Evolutionary conservation across 1,284 basidiomycete genomes (phyloP).

Genomic region (Gymnopus androsaceus): DNA sequence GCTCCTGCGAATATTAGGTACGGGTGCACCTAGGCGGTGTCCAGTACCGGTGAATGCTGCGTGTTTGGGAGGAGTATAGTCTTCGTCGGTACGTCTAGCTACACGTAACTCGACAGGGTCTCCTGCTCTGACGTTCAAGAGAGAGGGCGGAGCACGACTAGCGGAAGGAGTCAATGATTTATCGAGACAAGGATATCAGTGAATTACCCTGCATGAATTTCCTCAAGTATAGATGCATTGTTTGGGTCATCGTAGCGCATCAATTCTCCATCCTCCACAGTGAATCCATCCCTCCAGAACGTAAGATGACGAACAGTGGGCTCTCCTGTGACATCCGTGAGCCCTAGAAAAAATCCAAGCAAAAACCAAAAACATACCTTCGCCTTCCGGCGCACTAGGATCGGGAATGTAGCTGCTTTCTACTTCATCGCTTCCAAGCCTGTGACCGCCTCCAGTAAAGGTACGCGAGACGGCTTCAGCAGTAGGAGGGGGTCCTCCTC

Average conservation of each 20-base stretch:
- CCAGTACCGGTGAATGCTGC: constrained; percentile 76
- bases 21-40: constrained; percentile 76
- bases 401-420: constrained; percentile 76
- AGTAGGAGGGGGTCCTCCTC: constrained; percentile 45
- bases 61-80: constrained; percentile 61
- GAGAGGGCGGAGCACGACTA: constrained; percentile 76
- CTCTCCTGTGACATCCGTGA: constrained; percentile 42
- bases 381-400: constrained; percentile 42
- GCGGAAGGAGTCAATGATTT: constrained; percentile 7
- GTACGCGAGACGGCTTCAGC: constrained; percentile 27
- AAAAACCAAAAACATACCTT: constrained; percentile 25
- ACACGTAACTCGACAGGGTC: constrained; percentile 90
- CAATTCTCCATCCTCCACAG: constrained; percentile 87
- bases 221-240: constrained; percentile 71
- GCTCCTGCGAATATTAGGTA: constrained; percentile 29
- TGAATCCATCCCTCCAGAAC: constrained; percentile 95
- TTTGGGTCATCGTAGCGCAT: constrained; percentile 84
- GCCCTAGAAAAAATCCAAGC: background rate
- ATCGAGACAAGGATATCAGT: background rate
- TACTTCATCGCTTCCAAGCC: constrained; percentile 84
- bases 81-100: constrained; percentile 71
- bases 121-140: constrained; percentile 77
- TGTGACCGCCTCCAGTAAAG: constrained; percentile 79
- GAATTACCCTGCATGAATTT: constrained; percentile 78
- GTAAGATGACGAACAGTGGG: constrained; percentile 79